Base-by-base conservation (phyloP, 164 flowering plant species). In the Tinospora cordifolia region DNA sequence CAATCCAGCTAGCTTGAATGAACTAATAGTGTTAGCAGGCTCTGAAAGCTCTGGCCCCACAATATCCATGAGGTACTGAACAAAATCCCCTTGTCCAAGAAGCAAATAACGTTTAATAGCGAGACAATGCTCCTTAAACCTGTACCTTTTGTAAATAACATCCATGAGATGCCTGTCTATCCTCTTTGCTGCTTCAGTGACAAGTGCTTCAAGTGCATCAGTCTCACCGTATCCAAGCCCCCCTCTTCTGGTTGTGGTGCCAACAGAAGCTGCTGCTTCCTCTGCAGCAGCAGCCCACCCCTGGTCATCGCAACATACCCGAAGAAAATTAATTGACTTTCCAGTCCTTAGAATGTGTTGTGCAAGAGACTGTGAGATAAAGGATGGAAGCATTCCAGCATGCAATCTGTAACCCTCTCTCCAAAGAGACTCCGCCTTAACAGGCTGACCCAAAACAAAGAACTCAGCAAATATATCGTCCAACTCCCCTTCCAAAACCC, bases 81-180 rank as follows among this genome's bases (percentile, higher is more conserved):
- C 97, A 78, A 95, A 95, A 84, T 95, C 99, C 68, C 99, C 99
- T 78, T 92, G 99, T 21, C 99, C 99, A 51, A 95, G 92, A 67
- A 95, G 88, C 71, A 95, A 78, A 79, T 95, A 95, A 8, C 97
- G 84, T 84, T 95, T 95, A 63, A 95, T 95, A 49, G 99, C 98
- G 63, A 91, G 92, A 65, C 99, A 95, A 73, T 95, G 99, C 63
- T 95, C 97, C 77, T 88, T 92, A 80, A 95, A 92, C 75, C 85
- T 92, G 65, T 87, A 95, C 69, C 78, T 76, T 57, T 80, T 87
- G 74, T 88, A 85, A 62, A 95, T 87, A 27, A 95, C 98, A 76
- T 92, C 94, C 81, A 95, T 69, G 74, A 95, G 76, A 84, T 89
- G 99, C 73, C 86, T 91, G 75, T 95, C 99, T 30, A 95, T 90